Conservation (phyloP, 2,329 filamentous ascomycete species). For the Cercospora zeae-maydis region DNA sequence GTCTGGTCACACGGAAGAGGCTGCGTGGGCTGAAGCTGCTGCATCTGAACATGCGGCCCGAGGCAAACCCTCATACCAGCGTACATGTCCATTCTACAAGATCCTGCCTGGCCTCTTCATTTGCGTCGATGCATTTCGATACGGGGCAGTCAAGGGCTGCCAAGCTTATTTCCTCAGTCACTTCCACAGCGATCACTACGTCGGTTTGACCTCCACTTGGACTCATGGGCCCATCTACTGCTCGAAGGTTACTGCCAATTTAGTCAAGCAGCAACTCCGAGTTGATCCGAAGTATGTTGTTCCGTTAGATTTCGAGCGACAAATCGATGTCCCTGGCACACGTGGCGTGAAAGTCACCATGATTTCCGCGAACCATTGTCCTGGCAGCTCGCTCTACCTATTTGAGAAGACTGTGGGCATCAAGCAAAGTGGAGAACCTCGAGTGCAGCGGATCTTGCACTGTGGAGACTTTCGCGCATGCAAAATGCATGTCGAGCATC, state of each 20-base stretch:
- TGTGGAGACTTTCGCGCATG: slow-evolving; percentile 96
- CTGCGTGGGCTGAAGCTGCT: slow-evolving; percentile 84
- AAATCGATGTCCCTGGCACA: slow-evolving; percentile 74
- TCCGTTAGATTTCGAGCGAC: slow-evolving; percentile 78
- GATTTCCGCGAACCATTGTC: slow-evolving; percentile 95
- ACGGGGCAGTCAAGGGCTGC: slow-evolving; percentile 87
- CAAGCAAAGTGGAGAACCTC: slow-evolving; percentile 51
- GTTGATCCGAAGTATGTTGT: slow-evolving; percentile 85
- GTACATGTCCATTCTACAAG: slow-evolving; percentile 97
- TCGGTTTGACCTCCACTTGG: slow-evolving; percentile 85
- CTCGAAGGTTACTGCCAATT: slow-evolving; percentile 84
- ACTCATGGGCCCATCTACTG: slow-evolving; percentile 94
- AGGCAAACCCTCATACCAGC: slow-evolving; percentile 79
- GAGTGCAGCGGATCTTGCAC: slow-evolving; percentile 77
- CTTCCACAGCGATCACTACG: slow-evolving; percentile 97
- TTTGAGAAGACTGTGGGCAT: slow-evolving; percentile 75
- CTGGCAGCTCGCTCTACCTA: slow-evolving; percentile 87
- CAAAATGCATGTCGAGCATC: slow-evolving; percentile 76
- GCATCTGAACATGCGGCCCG: slow-evolving; percentile 72
- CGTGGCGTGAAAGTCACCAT: slow-evolving; percentile 84
- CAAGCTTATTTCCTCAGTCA: slow-evolving; percentile 95
- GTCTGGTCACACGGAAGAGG: slow-evolving; percentile 84
- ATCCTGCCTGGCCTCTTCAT: slow-evolving; percentile 91
- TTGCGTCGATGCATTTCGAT: slow-evolving; percentile 93
- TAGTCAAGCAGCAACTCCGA: slow-evolving; percentile 79